phyloP scores from a whole-genome alignment of 306 rosid genomes.

The Begonia fuchsioides region DNA sequence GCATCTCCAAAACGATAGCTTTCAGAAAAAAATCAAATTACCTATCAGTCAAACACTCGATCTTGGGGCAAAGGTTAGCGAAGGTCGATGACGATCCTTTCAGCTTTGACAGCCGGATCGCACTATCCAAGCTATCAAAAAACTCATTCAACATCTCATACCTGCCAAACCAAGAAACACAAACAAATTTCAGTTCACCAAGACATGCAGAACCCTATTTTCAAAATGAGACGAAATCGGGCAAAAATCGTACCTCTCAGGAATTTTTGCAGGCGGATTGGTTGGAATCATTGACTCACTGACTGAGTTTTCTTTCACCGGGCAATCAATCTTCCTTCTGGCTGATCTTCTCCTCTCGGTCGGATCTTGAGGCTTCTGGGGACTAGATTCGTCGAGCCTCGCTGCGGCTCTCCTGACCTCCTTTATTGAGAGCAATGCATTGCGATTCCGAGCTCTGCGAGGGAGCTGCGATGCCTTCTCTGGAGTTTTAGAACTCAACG shows the following conservation, averaged over 20 bases:
- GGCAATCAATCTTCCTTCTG: slow-evolving; percentile 20
- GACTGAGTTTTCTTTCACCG: not conserved
- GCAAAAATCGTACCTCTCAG: slow-evolving; percentile 28
- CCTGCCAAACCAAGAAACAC: slow-evolving; percentile 21
- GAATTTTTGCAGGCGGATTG: slow-evolving; percentile 16
- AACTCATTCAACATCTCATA: slow-evolving; percentile 34
- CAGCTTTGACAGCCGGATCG: slow-evolving; percentile 32
- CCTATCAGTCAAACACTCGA: slow-evolving; percentile 64
- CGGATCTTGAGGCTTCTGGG: slow-evolving; percentile 5
- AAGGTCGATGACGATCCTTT: slow-evolving; percentile 30
- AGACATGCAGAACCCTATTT: not conserved
- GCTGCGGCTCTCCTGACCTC: slow-evolving; percentile 33
- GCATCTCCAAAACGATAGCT: too few relatives aligned
- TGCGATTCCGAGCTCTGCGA: slow-evolving; percentile 27
- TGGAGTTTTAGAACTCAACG: slow-evolving; percentile 38
- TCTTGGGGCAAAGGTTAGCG: slow-evolving; percentile 23
- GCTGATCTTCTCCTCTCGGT: slow-evolving; percentile 15
- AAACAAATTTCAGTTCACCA: not conserved
- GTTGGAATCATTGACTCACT: slow-evolving; percentile 7
- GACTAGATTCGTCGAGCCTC: slow-evolving; percentile 16
- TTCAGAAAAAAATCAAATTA: slow-evolving; percentile 3
- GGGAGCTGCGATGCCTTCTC: slow-evolving; percentile 30
- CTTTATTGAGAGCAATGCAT: slow-evolving; percentile 29
- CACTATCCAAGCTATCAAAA: slow-evolving; percentile 41
- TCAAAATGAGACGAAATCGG: not conserved